Percentiles rank a stretch among this genome's conserved stretches.
phyloP scores from a whole-genome alignment of 2,329 filamentous ascomycete species.

The Colletotrichum shisoi region DNA sequence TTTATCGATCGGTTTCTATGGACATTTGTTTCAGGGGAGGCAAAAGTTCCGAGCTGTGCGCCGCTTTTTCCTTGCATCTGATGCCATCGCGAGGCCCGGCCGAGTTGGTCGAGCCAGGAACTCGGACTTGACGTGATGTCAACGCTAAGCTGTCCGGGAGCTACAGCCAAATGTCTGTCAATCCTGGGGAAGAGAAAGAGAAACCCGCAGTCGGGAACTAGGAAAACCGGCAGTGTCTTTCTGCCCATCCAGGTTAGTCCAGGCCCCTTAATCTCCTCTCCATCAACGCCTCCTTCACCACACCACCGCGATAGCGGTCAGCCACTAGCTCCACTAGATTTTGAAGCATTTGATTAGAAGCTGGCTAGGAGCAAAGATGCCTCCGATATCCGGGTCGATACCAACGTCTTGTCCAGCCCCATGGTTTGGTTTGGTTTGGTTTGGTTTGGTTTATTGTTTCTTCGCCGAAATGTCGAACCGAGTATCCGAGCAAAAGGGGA shows the following conservation, averaged over 20 bases:
- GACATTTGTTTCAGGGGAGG: slow-evolving; percentile 18
- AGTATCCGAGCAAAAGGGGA: background rate
- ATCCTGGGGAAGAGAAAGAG: background rate
- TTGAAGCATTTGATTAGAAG: slow-evolving; percentile 1
- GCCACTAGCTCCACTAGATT: background rate
- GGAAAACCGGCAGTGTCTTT: background rate
- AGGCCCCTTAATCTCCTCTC: slow-evolving; percentile 21
- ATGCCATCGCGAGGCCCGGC: background rate
- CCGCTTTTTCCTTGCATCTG: background rate
- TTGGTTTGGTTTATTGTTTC: too few relatives aligned
- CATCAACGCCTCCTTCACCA: slow-evolving; percentile 17
- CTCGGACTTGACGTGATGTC: background rate
- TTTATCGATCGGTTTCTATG: background rate
- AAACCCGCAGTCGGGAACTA: too few relatives aligned
- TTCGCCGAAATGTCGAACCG: background rate
- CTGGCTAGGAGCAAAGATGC: background rate
- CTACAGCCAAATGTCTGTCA: background rate
- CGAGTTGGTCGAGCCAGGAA: background rate
- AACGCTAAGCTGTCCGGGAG: background rate
- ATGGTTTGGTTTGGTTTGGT: background rate
- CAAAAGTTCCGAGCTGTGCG: background rate
- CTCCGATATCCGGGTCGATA: slow-evolving; percentile 7
- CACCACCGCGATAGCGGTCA: slow-evolving; percentile 7
- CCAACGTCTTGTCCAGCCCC: background rate
- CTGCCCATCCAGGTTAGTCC: background rate